These are phyloP conservation scores for Boletus rex-veris DNA, from an alignment of 768 basidiomycete genomes.

Conservation along the genomic window DNA sequence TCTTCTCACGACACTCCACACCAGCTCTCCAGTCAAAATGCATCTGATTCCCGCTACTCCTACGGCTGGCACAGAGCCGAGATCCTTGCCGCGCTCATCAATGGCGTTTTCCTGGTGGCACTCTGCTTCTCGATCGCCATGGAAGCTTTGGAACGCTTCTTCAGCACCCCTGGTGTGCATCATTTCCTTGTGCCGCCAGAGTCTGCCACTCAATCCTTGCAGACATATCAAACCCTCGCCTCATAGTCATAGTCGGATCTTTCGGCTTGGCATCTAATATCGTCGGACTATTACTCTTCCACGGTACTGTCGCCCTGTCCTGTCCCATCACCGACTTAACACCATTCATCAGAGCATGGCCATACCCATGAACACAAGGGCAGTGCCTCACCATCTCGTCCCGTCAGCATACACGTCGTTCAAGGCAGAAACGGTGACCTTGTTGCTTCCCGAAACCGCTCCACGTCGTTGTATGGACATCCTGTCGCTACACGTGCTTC, in stretches of 20 bases:
- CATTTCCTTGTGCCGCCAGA: constrained; percentile 1
- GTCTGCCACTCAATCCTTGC: constrained; percentile 8
- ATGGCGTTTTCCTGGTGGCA: constrained; percentile 95
- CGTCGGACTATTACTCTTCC: constrained; percentile 91
- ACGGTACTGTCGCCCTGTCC: constrained; percentile 52
- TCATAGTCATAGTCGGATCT: constrained; percentile 88
- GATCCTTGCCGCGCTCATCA: constrained; percentile 90
- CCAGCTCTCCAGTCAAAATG: constrained; percentile 62
- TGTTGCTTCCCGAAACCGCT: constrained; percentile 32
- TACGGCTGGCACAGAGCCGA: constrained; percentile 99
- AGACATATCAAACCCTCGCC: constrained; percentile 87
- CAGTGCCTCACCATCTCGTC: constrained; percentile 37
- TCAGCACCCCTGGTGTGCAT: constrained; percentile 67
- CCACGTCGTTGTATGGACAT: constrained; percentile 65
- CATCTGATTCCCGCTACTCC: constrained; percentile 74
- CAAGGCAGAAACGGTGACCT: constrained; percentile 15
- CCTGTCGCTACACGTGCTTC: constrained; percentile 69
- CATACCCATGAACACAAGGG: constrained; percentile 50
- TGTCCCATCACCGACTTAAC: constrained; percentile 6
- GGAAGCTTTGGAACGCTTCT: constrained; percentile 90
- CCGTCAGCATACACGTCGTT: constrained; percentile 35
- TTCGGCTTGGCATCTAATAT: constrained; percentile 90
- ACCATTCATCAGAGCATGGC: constrained; percentile 50
- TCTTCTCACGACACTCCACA: constrained; percentile 3
- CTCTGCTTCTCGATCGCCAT: constrained; percentile 94